Percentiles rank a stretch among this genome's conserved stretches.
Evolutionary conservation across 2,329 filamentous ascomycete species (phyloP).

Genomic region (Colletotrichum sidae): DNA sequence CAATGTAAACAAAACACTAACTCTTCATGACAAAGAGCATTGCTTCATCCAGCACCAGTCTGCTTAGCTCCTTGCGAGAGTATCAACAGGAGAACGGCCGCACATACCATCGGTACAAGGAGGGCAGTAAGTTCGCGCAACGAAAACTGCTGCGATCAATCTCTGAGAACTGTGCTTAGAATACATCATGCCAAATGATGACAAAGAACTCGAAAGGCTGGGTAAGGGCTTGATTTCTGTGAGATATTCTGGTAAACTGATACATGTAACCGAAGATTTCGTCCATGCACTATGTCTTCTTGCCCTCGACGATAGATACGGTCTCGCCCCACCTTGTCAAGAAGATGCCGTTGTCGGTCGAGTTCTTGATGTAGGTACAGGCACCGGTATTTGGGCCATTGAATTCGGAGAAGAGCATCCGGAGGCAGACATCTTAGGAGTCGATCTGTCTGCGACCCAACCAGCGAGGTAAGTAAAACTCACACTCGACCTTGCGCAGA

Average conservation of each 20-base stretch:
- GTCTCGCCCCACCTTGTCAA: slow-evolving; percentile 40
- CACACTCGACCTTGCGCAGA: not conserved
- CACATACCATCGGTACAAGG: slow-evolving; percentile 45
- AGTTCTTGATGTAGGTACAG: slow-evolving; percentile 42
- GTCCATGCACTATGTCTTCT: slow-evolving; percentile 49
- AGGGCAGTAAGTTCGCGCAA: slow-evolving; percentile 35
- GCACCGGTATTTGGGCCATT: slow-evolving; percentile 42
- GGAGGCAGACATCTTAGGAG: slow-evolving; percentile 54
- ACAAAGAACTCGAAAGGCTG: slow-evolving; percentile 18
- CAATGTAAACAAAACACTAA: not conserved
- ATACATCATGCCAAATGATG: slow-evolving; percentile 19
- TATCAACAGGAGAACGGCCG: slow-evolving; percentile 45
- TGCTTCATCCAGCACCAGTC: slow-evolving; percentile 39
- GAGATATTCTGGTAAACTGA: not conserved
- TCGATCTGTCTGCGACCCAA: slow-evolving; percentile 69
- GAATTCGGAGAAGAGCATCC: slow-evolving; percentile 46
- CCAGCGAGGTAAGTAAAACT: slow-evolving; percentile 41
- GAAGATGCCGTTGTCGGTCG: slow-evolving; percentile 12
- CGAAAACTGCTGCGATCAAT: not conserved
- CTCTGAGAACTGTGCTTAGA: not conserved
- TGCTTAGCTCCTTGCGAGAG: slow-evolving; percentile 39
- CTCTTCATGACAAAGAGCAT: not conserved
- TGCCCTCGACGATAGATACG: slow-evolving; percentile 46
- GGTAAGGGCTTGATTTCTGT: not conserved
- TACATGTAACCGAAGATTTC: slow-evolving; percentile 41